Evolutionary conservation across 192 early-diverging fungal species (phyloP).

Genomic region (Entomortierella chlamydospora): DNA sequence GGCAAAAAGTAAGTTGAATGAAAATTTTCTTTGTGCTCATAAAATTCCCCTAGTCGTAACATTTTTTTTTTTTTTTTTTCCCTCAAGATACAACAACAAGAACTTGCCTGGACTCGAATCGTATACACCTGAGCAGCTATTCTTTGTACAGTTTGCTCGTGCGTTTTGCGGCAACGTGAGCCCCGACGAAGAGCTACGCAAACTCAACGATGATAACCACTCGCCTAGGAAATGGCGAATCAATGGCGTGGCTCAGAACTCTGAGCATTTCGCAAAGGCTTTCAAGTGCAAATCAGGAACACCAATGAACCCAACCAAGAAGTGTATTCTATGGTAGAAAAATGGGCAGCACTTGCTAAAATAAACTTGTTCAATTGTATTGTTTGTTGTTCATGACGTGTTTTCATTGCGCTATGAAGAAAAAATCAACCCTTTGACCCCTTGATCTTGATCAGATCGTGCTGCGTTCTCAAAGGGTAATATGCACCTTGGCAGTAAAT

Average conservation of each 20-base stretch:
- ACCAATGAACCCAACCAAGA: slow-evolving; percentile 75
- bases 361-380: no score
- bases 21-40: neutral
- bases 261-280: slow-evolving; percentile 68
- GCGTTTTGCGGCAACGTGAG: slow-evolving; percentile 63
- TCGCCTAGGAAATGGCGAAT: slow-evolving; percentile 61
- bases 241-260: slow-evolving; percentile 75
- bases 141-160: slow-evolving; percentile 71
- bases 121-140: slow-evolving; percentile 67
- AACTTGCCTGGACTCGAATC: slow-evolving; percentile 58
- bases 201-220: neutral
- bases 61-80: neutral
- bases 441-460: no score
- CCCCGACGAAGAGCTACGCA: slow-evolving; percentile 33
- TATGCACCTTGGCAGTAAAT: no score
- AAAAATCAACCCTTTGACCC: no score
- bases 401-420: no score
- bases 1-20: slow-evolving; percentile 4
- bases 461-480: no score
- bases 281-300: slow-evolving; percentile 69
- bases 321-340: slow-evolving; percentile 56
- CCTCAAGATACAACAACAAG: no score
- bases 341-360: no score
- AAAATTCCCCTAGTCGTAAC: neutral
- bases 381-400: no score